phyloP scores from a whole-genome alignment of 1,284 basidiomycete genomes.

The Trichosporon faecale region DNA sequence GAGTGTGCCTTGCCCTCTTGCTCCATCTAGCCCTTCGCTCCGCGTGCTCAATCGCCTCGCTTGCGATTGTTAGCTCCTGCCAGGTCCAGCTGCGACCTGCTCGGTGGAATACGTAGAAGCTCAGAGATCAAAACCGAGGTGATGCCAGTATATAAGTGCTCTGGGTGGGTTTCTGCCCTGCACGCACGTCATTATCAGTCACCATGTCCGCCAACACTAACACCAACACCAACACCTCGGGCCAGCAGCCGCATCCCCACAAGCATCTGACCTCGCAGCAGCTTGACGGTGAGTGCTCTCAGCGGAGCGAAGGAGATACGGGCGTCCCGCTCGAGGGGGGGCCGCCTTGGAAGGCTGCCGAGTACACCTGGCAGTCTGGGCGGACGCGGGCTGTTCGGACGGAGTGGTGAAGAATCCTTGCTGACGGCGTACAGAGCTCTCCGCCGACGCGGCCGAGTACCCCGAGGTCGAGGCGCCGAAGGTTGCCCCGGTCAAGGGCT shows the following conservation, averaged over 20 bases:
- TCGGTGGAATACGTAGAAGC: neutral
- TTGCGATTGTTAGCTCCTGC: neutral
- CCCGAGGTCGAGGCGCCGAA: neutral
- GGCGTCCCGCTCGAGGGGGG: too few relatives aligned
- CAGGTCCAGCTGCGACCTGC: neutral
- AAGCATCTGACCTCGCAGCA: neutral
- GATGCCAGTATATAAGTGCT: neutral
- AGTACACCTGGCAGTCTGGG: too few relatives aligned
- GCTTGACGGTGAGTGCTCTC: neutral
- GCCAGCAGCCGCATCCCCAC: neutral
- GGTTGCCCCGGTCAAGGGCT: neutral
- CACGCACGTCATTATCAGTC: neutral
- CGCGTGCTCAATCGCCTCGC: neutral
- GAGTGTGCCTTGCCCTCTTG: neutral
- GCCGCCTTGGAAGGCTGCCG: too few relatives aligned
- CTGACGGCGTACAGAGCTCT: neutral
- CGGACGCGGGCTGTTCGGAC: too few relatives aligned
- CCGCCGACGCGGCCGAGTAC: neutral
- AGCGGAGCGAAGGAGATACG: too few relatives aligned
- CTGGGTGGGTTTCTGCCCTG: neutral
- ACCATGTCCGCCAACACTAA: neutral
- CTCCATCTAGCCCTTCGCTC: too few relatives aligned
- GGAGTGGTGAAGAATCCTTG: too few relatives aligned
- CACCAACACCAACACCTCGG: neutral
- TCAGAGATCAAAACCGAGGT: neutral